phyloP scores from a whole-genome alignment of 2,329 filamentous ascomycete species.

The Neocucurbitaria cava region DNA sequence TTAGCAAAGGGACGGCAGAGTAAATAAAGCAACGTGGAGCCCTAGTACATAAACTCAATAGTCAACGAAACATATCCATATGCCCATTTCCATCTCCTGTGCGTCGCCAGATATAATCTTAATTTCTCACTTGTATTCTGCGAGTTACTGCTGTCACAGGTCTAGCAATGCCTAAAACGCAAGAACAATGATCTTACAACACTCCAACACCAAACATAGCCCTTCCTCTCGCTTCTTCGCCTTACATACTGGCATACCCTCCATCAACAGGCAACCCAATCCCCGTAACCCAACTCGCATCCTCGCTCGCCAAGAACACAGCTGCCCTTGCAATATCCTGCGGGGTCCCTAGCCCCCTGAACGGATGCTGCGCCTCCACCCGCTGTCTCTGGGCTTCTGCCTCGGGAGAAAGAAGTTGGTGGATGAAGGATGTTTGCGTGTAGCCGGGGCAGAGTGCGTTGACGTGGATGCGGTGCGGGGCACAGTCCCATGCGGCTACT shows the following conservation, averaged over 20 bases:
- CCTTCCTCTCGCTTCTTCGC: no score
- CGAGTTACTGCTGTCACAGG: no score
- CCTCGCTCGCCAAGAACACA: constrained; percentile 56
- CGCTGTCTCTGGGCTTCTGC: constrained; percentile 7
- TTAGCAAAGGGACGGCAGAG: neutral
- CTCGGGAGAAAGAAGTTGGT: constrained; percentile 17
- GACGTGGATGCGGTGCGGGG: constrained; percentile 56
- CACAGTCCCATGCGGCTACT: constrained; percentile 59
- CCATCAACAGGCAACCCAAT: constrained; percentile 56
- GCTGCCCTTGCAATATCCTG: constrained; percentile 49
- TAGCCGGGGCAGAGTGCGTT: constrained; percentile 64
- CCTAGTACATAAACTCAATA: neutral
- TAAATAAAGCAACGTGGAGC: neutral
- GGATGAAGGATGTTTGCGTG: constrained; percentile 38
- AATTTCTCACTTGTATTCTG: no score
- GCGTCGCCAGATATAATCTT: no score
- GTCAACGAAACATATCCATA: neutral
- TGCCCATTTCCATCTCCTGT: neutral
- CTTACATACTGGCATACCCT: constrained; percentile 47
- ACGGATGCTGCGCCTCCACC: constrained; percentile 34
- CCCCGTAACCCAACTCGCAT: constrained; percentile 56
- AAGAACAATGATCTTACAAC: neutral
- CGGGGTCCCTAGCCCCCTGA: constrained; percentile 36
- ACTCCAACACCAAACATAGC: no score
- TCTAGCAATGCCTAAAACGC: no score